phyloP scores from a whole-genome alignment of 177 flowering plant genomes.

The Vitis hybrid region DNA sequence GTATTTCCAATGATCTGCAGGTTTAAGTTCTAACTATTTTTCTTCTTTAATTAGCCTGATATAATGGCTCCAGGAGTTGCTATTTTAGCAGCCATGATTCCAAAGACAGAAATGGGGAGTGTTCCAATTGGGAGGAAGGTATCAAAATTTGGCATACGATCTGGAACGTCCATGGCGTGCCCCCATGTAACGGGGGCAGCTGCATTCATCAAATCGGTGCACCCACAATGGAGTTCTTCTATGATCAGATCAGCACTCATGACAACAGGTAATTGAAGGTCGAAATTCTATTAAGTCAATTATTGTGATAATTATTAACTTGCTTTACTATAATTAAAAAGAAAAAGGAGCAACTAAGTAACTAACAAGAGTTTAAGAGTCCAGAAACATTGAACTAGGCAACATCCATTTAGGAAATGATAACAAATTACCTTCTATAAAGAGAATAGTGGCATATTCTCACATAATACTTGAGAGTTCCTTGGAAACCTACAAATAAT shows the following conservation, averaged over 20 bases:
- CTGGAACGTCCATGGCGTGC: slow-evolving; percentile 98
- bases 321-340: too few species aligned
- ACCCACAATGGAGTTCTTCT: slow-evolving; percentile 60
- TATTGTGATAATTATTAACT: too few species aligned
- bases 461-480: too few species aligned
- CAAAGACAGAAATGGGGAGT: slow-evolving; percentile 30
- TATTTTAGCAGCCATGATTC: slow-evolving; percentile 63
- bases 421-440: too few species aligned
- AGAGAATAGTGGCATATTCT: too few species aligned
- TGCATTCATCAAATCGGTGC: slow-evolving; percentile 64
- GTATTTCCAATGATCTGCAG: neutral
- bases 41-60: slow-evolving; percentile 55
- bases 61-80: slow-evolving; percentile 83
- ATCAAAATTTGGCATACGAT: slow-evolving; percentile 43
- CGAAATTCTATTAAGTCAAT: too few species aligned
- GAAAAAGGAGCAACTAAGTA: too few species aligned
- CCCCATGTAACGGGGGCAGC: slow-evolving; percentile 90
- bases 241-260: slow-evolving; percentile 84
- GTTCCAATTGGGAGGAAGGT: slow-evolving; percentile 42
- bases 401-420: too few species aligned
- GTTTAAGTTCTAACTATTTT: neutral
- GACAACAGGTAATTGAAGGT: slow-evolving; percentile 64
- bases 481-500: too few species aligned
- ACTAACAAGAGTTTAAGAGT: too few species aligned
- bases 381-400: too few species aligned